phyloP scores from a whole-genome alignment of 163 green algal genomes.

The Chlorella variabilis region DNA sequence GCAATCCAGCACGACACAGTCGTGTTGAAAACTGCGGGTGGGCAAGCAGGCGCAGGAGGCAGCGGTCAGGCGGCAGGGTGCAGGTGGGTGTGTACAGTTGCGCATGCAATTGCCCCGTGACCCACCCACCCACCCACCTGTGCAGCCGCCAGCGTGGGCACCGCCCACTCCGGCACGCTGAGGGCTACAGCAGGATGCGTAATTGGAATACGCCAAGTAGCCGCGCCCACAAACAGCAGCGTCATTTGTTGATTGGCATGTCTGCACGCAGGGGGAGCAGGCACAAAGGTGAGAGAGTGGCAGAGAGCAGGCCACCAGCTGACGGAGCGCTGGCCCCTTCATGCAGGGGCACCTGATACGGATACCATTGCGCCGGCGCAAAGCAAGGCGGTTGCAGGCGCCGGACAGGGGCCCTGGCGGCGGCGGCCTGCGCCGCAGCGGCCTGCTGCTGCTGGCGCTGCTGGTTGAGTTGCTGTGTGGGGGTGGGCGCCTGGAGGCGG shows the following conservation, averaged over 20 bases:
- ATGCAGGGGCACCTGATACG: neutral
- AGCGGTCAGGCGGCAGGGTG: too few species aligned
- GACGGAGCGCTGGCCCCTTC: neutral
- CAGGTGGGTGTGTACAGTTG: too few species aligned
- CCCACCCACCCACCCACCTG: neutral
- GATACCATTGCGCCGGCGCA: conserved; percentile 23
- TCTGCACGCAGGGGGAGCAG: neutral
- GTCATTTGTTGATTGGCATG: neutral
- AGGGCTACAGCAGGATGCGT: neutral
- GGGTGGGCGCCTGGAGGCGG: neutral
- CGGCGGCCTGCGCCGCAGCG: too few species aligned
- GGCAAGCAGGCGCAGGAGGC: too few species aligned
- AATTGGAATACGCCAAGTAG: neutral
- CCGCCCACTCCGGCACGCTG: neutral
- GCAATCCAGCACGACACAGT: conserved; percentile 43
- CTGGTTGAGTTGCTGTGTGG: neutral
- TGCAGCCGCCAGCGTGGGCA: neutral
- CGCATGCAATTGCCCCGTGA: too few species aligned
- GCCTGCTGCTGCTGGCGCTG: conserved; percentile 2
- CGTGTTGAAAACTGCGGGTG: too few species aligned
- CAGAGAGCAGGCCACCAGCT: too few species aligned
- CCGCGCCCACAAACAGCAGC: neutral
- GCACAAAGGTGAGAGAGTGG: too few species aligned
- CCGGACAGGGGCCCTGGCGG: too few species aligned
- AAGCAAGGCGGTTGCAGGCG: conserved; percentile 30